Evolutionary conservation across 139 green algal species (phyloP).

Genomic region (Coccomyxa sp.): DNA sequence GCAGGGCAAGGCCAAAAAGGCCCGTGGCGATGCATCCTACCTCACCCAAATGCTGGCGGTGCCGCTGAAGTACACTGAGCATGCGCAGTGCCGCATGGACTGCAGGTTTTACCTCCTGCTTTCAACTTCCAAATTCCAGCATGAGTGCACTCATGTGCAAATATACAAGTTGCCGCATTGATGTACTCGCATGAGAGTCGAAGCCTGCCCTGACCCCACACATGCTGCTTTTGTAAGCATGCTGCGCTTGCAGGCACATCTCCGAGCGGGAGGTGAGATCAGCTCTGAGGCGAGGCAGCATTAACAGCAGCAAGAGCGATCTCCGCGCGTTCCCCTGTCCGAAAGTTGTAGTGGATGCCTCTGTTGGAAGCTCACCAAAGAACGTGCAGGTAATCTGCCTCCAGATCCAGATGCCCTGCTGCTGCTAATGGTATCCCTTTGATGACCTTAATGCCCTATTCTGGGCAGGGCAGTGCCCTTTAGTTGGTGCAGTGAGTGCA

Average conservation of each 20-base stretch:
- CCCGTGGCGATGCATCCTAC: conserved; percentile 5
- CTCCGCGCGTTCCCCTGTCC: conserved; percentile 26
- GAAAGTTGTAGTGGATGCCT: conserved; percentile 42
- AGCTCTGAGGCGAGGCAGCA: conserved; percentile 19
- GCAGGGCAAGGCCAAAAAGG: conserved; percentile 4
- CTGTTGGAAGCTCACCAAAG: conserved; percentile 11
- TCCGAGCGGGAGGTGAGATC: conserved; percentile 16
- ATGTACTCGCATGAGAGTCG: no score
- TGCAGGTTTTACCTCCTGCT: conserved; percentile 20
- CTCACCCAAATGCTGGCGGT: conserved; percentile 16
- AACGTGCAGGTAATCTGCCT: conserved; percentile 20
- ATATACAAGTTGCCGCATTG: no score
- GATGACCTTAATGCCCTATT: not conserved
- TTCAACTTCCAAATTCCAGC: not conserved
- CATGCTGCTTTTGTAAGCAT: no score
- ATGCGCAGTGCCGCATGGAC: conserved; percentile 47
- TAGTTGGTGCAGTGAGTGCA: not conserved
- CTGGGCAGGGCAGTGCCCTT: not conserved
- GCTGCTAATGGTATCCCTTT: not conserved
- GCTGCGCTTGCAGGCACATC: conserved; percentile 35
- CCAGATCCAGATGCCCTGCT: not conserved
- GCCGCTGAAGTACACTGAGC: conserved; percentile 36
- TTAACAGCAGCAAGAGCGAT: conserved; percentile 39
- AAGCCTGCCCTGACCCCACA: no score
- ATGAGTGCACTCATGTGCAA: not conserved